These are phyloP conservation scores for Phytophthora sp. DNA, from an alignment of 352 stramenopile species.

Conservation along the genomic window DNA sequence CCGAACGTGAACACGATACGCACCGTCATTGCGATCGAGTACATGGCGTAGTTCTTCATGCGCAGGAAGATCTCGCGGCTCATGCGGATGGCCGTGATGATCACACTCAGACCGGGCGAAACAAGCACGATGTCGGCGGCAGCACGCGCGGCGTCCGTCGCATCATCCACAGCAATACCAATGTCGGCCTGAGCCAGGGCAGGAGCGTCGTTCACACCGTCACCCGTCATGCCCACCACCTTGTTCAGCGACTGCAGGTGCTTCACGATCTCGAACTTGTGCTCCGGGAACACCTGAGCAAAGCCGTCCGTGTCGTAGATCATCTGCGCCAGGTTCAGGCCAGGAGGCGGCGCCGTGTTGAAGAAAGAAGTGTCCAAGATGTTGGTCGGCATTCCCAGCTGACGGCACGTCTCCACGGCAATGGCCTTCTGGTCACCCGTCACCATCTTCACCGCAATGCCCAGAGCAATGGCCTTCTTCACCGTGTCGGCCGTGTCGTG, in stretches of 20 bases:
- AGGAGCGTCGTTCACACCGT: constrained; percentile 94
- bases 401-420: constrained; percentile 91
- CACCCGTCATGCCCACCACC: constrained; percentile 84
- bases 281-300: constrained; percentile 91
- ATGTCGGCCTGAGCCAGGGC: constrained; percentile 91
- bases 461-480: constrained; percentile 87
- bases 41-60: constrained; percentile 94
- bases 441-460: constrained; percentile 96
- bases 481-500: constrained; percentile 94
- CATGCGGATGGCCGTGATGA: constrained; percentile 91
- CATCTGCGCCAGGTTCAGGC: constrained; percentile 74
- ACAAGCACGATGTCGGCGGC: constrained; percentile 91
- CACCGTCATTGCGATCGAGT: constrained; percentile 90
- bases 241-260: constrained; percentile 88
- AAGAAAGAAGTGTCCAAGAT: constrained; percentile 85
- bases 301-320: constrained; percentile 95
- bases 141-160: constrained; percentile 89
- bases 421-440: constrained; percentile 95
- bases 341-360: constrained; percentile 68
- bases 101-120: constrained; percentile 83
- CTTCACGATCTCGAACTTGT: constrained; percentile 94
- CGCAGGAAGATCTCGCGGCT: constrained; percentile 89
- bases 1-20: constrained; percentile 91
- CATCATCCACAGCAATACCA: constrained; percentile 92
- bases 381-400: constrained; percentile 90